A percentile compares a stretch with the other conserved stretches of the same genome.
Evolutionary conservation across 495 filamentous ascomycete genomes (phyloP).

Genomic region (Penicillium paradoxum): DNA sequence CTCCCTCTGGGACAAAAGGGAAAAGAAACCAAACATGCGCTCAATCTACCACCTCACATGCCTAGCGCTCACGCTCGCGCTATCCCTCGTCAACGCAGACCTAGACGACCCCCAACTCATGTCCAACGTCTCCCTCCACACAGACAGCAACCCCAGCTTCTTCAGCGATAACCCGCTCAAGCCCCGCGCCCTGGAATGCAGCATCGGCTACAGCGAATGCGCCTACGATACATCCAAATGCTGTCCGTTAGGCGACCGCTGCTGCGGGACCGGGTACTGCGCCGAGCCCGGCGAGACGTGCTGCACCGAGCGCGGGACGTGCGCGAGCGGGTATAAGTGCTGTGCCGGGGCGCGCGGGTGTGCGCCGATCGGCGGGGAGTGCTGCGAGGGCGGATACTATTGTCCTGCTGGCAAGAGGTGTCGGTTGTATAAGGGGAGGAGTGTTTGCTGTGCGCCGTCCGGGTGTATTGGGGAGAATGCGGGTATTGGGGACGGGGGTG

Average conservation of each 20-base stretch:
- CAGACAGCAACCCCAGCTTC: not conserved
- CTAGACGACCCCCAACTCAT: conserved; percentile 6
- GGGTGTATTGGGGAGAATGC: conserved; percentile 15
- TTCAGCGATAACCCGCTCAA: not conserved
- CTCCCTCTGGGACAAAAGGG: too few relatives aligned
- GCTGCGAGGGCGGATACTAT: conserved; percentile 18
- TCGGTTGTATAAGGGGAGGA: conserved; percentile 7
- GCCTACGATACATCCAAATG: conserved; percentile 10
- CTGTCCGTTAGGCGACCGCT: conserved; percentile 8
- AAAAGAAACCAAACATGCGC: not conserved
- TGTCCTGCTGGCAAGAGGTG: conserved; percentile 16
- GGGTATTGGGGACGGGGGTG: conserved; percentile 1
- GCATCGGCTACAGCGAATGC: conserved; percentile 11
- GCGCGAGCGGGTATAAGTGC: conserved; percentile 16
- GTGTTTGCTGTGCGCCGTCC: conserved; percentile 15
- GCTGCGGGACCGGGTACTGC: conserved; percentile 20
- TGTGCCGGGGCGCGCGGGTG: conserved; percentile 10
- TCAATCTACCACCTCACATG: not conserved
- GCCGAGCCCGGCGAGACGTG: conserved; percentile 10
- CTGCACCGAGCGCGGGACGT: conserved; percentile 14
- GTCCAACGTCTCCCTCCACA: conserved; percentile 1
- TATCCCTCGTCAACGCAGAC: conserved; percentile 1
- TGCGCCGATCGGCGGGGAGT: conserved; percentile 15
- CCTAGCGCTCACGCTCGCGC: not conserved
- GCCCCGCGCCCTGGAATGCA: conserved; percentile 3